Evolutionary conservation across 441 rosid species (phyloP).

Genomic region (Daphne laureola): DNA sequence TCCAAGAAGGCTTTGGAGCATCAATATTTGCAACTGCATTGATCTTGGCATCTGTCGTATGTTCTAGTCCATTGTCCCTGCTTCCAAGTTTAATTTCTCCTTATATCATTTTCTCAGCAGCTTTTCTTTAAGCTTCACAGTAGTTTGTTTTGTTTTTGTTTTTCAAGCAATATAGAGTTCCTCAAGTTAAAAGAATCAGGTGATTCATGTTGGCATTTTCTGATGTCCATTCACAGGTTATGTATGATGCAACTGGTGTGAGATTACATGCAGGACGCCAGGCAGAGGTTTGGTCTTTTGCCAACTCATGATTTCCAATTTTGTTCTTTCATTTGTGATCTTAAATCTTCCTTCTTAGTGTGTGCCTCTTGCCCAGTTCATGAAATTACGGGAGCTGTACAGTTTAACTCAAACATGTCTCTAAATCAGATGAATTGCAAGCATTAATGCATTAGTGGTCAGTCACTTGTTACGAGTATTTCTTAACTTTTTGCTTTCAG

Average conservation of each 20-base stretch:
- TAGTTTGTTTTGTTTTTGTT: neutral
- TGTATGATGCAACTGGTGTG: conserved; percentile 74
- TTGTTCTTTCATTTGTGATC: conserved; percentile 1
- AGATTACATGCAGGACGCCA: conserved; percentile 68
- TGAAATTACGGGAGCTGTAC: conserved; percentile 7
- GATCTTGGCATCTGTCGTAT: conserved; percentile 48
- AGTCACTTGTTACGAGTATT: conserved; percentile 8
- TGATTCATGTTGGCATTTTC: neutral
- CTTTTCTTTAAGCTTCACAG: too few species aligned
- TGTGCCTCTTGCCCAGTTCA: conserved; percentile 1
- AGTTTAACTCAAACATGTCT: conserved; percentile 3
- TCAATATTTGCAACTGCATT: conserved; percentile 38
- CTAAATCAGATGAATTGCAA: neutral
- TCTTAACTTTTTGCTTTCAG: conserved; percentile 19
- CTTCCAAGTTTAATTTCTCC: neutral
- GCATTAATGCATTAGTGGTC: neutral
- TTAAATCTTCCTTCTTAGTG: neutral
- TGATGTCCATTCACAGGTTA: conserved; percentile 37
- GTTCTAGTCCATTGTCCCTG: conserved; percentile 9
- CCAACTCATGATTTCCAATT: conserved; percentile 3
- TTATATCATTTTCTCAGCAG: neutral
- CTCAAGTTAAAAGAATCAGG: too few species aligned
- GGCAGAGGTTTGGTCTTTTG: conserved; percentile 47
- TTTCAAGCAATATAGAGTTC: too few species aligned
- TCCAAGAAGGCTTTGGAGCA: conserved; percentile 63